Evolutionary conservation across 73 alveolate species (phyloP), one percentile per base, ranked within the genome.

Genomic region (Breviolum minutum): DNA sequence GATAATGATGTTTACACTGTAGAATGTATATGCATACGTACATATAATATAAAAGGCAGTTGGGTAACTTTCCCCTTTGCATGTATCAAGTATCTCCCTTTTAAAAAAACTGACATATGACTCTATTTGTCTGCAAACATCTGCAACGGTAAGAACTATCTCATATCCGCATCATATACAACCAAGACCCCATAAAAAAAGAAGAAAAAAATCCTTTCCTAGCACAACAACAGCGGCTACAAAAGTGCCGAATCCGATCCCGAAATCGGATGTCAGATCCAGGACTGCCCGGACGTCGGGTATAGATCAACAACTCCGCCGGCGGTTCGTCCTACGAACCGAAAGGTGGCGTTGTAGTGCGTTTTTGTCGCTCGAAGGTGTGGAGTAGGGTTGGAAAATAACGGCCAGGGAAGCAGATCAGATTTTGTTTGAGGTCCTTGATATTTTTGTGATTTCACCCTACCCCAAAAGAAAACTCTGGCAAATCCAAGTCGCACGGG

Each of bases 271-370:
- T n/a, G n/a, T n/a, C n/a, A n/a, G 77, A 68, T 22, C 17, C 54
- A 40, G 54, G 32, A 14, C 30, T 48, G 27, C 12, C 40, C 73
- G 12, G 20, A 14, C 92, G 92, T 61, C 73, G 19, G 62, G 76
- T 71, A 54, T 20, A 62, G 92, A 83, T 83, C 92, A 54, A 74
- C 92, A 83, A 83, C 62, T 83, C 92, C 29, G 92, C 92, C 0
- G 92, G 92, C 26, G 92, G 76, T 26, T 54, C 73, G 92, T 83
- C 92, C 92, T 83, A 74, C 22, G 54, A 5, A 7, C 12, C 1
- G 81, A 20, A 7, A 40, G 54, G 54, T 40, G 54, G 54, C n/a
- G n/a, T n/a, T n/a, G n/a, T n/a, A 40, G 54, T 40, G 54, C n/a
- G n/a, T n/a, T n/a, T n/a, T 40, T 40, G 54, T 40, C 54, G 3